Percentiles rank a stretch among this genome's conserved stretches.
Conservation (phyloP, 2,329 filamentous ascomycete species). For the Cladophialophora bantiana region DNA sequence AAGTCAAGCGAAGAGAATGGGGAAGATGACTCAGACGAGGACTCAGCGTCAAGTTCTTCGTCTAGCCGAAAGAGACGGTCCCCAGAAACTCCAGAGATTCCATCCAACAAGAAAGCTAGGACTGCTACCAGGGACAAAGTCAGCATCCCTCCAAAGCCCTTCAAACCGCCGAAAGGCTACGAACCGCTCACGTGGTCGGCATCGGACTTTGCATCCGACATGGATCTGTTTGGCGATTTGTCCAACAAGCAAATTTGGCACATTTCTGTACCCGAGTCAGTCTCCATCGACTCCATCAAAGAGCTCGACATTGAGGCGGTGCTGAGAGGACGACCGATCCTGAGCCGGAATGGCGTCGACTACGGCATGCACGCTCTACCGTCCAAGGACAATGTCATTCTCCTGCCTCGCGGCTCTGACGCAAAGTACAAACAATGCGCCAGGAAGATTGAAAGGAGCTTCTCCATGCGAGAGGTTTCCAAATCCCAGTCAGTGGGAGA, state of each 20-base stretch:
- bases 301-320: conserved; percentile 53
- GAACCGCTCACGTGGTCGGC: conserved; percentile 41
- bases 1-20: conserved; percentile 1
- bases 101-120: conserved; percentile 19
- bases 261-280: conserved; percentile 54
- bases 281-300: conserved; percentile 54
- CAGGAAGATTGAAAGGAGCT: conserved; percentile 37
- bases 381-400: conserved; percentile 45
- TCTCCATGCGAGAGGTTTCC: conserved; percentile 35
- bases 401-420: conserved; percentile 43
- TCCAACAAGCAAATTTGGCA: conserved; percentile 57
- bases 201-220: conserved; percentile 28
- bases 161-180: conserved; percentile 54
- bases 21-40: conserved; percentile 10
- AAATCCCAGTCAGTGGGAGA: conserved; percentile 14
- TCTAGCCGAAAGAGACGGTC: conserved; percentile 28
- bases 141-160: conserved; percentile 46
- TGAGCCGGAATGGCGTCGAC: conserved; percentile 52
- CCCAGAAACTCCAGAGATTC: conserved; percentile 6
- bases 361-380: conserved; percentile 34
- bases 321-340: conserved; percentile 50
- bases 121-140: conserved; percentile 17
- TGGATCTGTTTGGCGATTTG: conserved; percentile 38
- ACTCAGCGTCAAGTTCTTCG: conserved; percentile 22
- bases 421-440: conserved; percentile 39